phyloP scores from a whole-genome alignment of 1,284 basidiomycete species.

The Inonotus hispidus region DNA sequence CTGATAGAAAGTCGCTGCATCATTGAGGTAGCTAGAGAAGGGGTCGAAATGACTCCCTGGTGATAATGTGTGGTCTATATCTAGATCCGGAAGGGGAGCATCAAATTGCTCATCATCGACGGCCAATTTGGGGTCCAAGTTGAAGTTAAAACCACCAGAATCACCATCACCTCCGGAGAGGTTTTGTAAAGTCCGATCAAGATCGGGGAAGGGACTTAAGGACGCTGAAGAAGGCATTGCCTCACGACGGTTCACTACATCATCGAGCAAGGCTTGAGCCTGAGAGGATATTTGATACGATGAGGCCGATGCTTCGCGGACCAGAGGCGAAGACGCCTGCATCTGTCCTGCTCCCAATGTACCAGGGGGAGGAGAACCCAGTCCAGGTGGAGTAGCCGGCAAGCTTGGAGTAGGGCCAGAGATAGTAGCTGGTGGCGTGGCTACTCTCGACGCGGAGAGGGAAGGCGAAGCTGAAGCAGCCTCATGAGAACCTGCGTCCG shows the following conservation, averaged over 20 bases:
- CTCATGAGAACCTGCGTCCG: slow-evolving; percentile 31
- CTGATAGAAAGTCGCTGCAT: slow-evolving; percentile 20
- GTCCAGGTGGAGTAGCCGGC: slow-evolving; percentile 58
- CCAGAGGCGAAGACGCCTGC: slow-evolving; percentile 42
- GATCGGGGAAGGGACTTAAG: slow-evolving; percentile 83
- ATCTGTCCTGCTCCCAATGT: slow-evolving; percentile 30
- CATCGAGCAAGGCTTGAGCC: slow-evolving; percentile 79
- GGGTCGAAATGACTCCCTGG: slow-evolving; percentile 10
- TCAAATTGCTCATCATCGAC: slow-evolving; percentile 39
- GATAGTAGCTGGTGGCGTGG: slow-evolving; percentile 34
- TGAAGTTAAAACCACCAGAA: slow-evolving; percentile 73
- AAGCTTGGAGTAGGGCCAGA: slow-evolving; percentile 49
- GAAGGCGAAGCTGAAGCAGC: slow-evolving; percentile 23
- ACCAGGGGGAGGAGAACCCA: slow-evolving; percentile 41
- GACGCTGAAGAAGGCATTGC: slow-evolving; percentile 39
- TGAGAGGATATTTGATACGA: slow-evolving; percentile 84
- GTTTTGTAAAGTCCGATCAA: slow-evolving; percentile 73
- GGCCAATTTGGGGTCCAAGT: slow-evolving; percentile 70
- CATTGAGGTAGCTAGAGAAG: slow-evolving; percentile 1
- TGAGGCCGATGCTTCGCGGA: slow-evolving; percentile 51
- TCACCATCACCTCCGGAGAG: slow-evolving; percentile 52
- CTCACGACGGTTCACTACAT: slow-evolving; percentile 74
- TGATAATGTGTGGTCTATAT: slow-evolving; percentile 33
- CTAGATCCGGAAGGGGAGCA: slow-evolving; percentile 46
- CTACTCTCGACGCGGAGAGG: slow-evolving; percentile 24